These are phyloP conservation scores for Penicillium sp. DNA, from an alignment of 2,329 filamentous ascomycete genomes.

Conservation along the genomic window DNA sequence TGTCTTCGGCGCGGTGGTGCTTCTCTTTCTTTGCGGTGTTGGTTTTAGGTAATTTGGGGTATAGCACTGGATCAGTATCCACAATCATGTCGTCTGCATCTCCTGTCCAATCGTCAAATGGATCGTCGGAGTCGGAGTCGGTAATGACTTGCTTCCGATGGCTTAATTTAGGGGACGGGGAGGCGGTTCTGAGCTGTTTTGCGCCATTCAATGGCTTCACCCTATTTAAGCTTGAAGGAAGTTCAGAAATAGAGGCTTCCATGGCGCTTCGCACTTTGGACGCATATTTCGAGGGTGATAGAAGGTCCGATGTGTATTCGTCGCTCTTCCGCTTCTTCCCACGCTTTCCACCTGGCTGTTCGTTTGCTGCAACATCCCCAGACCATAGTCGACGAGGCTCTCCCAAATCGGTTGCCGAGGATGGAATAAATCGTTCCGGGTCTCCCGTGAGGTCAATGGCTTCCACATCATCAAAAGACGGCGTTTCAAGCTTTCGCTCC, in stretches of 20 bases:
- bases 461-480: constrained; percentile 38
- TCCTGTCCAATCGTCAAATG: constrained; percentile 27
- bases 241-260: constrained; percentile 3
- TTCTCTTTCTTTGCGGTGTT: constrained; percentile 7
- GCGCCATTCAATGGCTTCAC: constrained; percentile 3
- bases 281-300: constrained; percentile 31
- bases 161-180: constrained; percentile 5
- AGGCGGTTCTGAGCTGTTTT: constrained; percentile 7
- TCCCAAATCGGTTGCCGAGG: constrained; percentile 42
- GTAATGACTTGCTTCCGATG: constrained; percentile 26
- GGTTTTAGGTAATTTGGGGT: constrained; percentile 30
- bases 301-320: constrained; percentile 43
- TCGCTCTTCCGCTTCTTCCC: constrained; percentile 53
- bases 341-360: constrained; percentile 36
- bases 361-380: constrained; percentile 43
- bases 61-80: constrained; percentile 30
- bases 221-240: constrained; percentile 5
- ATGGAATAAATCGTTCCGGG: constrained; percentile 33
- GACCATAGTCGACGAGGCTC: constrained; percentile 45
- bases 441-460: constrained; percentile 48
- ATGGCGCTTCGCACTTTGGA: constrained; percentile 26
- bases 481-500: constrained; percentile 16
- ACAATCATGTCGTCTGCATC: constrained; percentile 20
- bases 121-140: constrained; percentile 38
- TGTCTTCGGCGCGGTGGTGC: background rate